These are phyloP conservation scores for Acrodontium crateriforme DNA, from an alignment of 2,329 filamentous ascomycete species.

Conservation along the genomic window DNA sequence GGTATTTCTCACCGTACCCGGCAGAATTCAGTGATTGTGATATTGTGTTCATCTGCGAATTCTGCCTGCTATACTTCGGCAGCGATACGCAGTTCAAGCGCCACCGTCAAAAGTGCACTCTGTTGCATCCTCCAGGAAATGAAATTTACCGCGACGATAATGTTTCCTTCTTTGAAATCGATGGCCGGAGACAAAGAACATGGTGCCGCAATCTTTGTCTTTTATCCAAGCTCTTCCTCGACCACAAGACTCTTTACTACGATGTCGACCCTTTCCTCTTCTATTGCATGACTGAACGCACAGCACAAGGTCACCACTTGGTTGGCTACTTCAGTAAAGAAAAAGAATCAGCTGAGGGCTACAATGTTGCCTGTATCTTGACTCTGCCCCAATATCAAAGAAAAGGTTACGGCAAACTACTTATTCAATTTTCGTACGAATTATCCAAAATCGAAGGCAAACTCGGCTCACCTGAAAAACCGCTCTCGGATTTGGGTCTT, in stretches of 20 bases:
- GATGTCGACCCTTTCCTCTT: constrained; percentile 98
- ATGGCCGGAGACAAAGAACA: constrained; percentile 81
- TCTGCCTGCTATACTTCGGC: constrained; percentile 84
- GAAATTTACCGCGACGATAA: constrained; percentile 94
- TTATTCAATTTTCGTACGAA: constrained; percentile 97
- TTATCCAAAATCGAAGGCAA: constrained; percentile 91
- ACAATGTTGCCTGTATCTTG: constrained; percentile 96
- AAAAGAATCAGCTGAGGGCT: constrained; percentile 90
- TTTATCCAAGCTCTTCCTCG: constrained; percentile 88
- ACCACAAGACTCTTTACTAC: constrained; percentile 97
- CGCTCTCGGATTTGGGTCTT: constrained; percentile 81
- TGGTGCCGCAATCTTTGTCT: constrained; percentile 96
- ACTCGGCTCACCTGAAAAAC: constrained; percentile 91
- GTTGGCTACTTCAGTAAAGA: constrained; percentile 99
- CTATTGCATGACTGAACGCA: constrained; percentile 89
- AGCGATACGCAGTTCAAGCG: constrained; percentile 69
- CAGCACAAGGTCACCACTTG: constrained; percentile 81
- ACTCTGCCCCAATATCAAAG: constrained; percentile 93
- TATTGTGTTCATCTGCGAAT: constrained; percentile 91
- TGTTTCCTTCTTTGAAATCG: constrained; percentile 94
- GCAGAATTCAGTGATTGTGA: constrained; percentile 79
- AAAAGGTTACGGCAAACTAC: constrained; percentile 79
- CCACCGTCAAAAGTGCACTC: constrained; percentile 77
- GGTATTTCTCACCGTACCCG: constrained; percentile 98
- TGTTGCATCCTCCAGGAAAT: constrained; percentile 89